phyloP scores from a whole-genome alignment of 1,284 basidiomycete species.

The Earliella scabrosa region DNA sequence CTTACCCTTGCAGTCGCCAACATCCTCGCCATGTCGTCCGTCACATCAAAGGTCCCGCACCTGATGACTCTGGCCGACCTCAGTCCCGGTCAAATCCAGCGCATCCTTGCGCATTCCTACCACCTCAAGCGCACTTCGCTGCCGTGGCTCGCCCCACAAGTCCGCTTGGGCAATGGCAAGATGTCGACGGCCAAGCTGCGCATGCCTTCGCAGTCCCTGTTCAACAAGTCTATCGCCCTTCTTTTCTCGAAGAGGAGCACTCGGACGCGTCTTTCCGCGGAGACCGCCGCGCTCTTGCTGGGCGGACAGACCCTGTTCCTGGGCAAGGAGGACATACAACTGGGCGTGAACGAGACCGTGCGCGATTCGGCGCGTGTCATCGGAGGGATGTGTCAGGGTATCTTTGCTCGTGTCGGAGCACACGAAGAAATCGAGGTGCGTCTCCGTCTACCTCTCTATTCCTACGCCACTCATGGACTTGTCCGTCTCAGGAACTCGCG shows the following conservation, averaged over 20 bases:
- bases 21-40: not conserved
- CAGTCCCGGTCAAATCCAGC: slow-evolving; percentile 68
- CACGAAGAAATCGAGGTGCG: slow-evolving; percentile 92
- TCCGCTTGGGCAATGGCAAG: slow-evolving; percentile 31
- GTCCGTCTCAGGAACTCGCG: slow-evolving; percentile 73
- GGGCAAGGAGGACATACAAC: slow-evolving; percentile 91
- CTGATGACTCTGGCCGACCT: slow-evolving; percentile 89
- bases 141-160: slow-evolving; percentile 60
- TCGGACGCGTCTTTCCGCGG: slow-evolving; percentile 88
- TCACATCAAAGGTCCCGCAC: slow-evolving; percentile 53
- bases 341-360: slow-evolving; percentile 93
- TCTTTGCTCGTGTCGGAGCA: slow-evolving; percentile 94
- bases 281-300: slow-evolving; percentile 77
- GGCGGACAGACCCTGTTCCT: slow-evolving; percentile 94
- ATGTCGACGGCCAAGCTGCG: slow-evolving; percentile 45
- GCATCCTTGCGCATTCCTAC: slow-evolving; percentile 64
- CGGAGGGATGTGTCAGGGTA: slow-evolving; percentile 94
- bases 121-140: slow-evolving; percentile 62
- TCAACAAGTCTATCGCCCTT: slow-evolving; percentile 85
- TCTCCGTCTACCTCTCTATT: not conserved
- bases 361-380: slow-evolving; percentile 89
- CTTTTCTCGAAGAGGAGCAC: slow-evolving; percentile 95
- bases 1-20: too few species aligned
- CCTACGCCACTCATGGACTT: not conserved
- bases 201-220: slow-evolving; percentile 72